A percentile compares a stretch with the other conserved stretches of the same genome.
These are phyloP conservation scores for Fomitopsis pulvina DNA, from an alignment of 768 basidiomycete species.

Conservation along the genomic window DNA sequence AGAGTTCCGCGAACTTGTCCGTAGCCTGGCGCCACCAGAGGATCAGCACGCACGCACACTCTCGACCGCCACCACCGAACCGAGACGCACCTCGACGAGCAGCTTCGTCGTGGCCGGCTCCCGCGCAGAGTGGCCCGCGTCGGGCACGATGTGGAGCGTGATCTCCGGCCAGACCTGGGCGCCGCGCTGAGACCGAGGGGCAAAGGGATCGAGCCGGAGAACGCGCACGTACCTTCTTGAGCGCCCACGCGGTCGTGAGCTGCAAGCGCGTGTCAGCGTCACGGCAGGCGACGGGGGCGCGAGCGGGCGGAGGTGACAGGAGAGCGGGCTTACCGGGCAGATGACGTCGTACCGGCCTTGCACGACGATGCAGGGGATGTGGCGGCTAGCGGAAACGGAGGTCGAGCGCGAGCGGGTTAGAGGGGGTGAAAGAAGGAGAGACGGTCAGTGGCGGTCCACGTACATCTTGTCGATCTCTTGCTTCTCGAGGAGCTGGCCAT, in stretches of 20 bases:
- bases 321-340: conserved; percentile 53
- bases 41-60: background rate
- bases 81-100: conserved; percentile 54
- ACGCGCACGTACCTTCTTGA: conserved; percentile 53
- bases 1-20: conserved; percentile 36
- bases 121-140: conserved; percentile 82
- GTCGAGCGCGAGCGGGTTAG: no score
- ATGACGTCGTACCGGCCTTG: conserved; percentile 89
- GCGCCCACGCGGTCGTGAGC: conserved; percentile 73
- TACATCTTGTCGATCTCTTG: conserved; percentile 89
- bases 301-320: background rate
- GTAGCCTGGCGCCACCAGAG: conserved; percentile 28
- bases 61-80: background rate
- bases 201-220: background rate
- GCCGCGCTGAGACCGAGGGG: background rate
- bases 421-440: background rate
- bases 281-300: background rate
- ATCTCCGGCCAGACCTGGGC: conserved; percentile 67
- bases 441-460: conserved; percentile 11
- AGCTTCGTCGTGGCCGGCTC: conserved; percentile 65
- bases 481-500: conserved; percentile 78
- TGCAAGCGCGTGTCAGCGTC: conserved; percentile 24
- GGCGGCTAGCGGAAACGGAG: no score
- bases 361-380: conserved; percentile 77
- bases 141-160: conserved; percentile 69